Percentiles rank a stretch among this genome's conserved stretches.
phyloP scores from a whole-genome alignment of 2,329 filamentous ascomycete species.

The Fusarium pseudocircinatum region DNA sequence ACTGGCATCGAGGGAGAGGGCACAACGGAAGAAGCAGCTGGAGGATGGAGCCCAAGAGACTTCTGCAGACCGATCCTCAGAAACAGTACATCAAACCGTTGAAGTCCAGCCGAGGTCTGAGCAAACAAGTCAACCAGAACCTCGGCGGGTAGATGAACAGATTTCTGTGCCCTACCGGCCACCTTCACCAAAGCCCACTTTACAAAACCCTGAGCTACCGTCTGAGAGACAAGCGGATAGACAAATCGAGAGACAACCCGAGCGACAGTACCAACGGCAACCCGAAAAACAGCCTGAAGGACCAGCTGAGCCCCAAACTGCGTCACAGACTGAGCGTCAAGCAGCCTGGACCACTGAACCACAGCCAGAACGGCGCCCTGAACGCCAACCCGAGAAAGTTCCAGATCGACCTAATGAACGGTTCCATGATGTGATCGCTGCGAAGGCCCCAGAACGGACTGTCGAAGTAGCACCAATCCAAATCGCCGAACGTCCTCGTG shows the following conservation, averaged over 20 bases:
- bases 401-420: neutral
- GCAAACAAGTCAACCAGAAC: neutral
- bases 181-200: conserved; percentile 8
- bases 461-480: conserved; percentile 7
- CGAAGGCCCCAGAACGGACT: conserved; percentile 2
- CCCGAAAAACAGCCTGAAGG: neutral
- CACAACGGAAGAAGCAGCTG: conserved; percentile 21
- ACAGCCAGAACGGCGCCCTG: conserved; percentile 1
- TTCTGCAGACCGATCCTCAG: neutral
- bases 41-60: conserved; percentile 1
- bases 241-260: neutral
- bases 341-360: neutral
- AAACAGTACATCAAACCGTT: conserved; percentile 10
- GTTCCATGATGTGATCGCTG: conserved; percentile 7
- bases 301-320: neutral
- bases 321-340: neutral
- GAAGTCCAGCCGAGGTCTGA: conserved; percentile 18
- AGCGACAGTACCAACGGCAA: neutral
- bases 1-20: conserved; percentile 22
- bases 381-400: neutral
- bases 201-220: neutral
- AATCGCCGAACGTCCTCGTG: conserved; percentile 1
- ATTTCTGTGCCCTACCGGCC: conserved; percentile 11
- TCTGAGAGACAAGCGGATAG: neutral
- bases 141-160: neutral